These are phyloP conservation scores for Macadamia tetraphylla DNA, from an alignment of 164 flowering plant genomes.

Conservation along the genomic window DNA sequence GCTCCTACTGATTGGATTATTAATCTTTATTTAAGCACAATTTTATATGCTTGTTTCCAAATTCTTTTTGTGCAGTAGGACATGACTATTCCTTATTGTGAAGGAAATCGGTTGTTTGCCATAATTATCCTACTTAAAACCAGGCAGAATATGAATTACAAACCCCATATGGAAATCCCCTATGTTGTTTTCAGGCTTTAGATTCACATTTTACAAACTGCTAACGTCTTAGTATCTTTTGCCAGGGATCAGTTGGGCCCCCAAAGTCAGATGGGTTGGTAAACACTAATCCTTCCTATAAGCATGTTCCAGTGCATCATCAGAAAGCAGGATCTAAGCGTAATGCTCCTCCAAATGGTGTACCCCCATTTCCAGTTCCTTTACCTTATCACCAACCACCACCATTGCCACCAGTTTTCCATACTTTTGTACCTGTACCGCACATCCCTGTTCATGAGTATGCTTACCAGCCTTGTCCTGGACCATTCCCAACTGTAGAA, in stretches of 20 bases:
- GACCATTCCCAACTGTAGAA: slow-evolving; percentile 44
- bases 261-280: slow-evolving; percentile 48
- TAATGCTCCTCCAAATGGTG: slow-evolving; percentile 35
- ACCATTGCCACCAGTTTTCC: slow-evolving; percentile 43
- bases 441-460: slow-evolving; percentile 53
- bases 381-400: slow-evolving; percentile 53
- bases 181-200: too few species aligned
- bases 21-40: too few species aligned
- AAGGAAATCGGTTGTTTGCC: too few species aligned
- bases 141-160: too few species aligned
- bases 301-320: slow-evolving; percentile 40
- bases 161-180: too few species aligned
- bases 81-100: too few species aligned
- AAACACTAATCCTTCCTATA: slow-evolving; percentile 35
- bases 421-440: slow-evolving; percentile 44
- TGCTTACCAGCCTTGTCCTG: slow-evolving; percentile 48
- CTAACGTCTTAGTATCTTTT: not conserved
- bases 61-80: too few species aligned
- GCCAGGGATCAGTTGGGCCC: slow-evolving; percentile 47
- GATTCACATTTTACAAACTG: not conserved
- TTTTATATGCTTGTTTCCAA: too few species aligned
- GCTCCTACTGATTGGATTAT: too few species aligned
- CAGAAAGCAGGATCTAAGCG: slow-evolving; percentile 58
- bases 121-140: too few species aligned
- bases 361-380: slow-evolving; percentile 51